Evolutionary conservation across 768 basidiomycete species (phyloP), one percentile per base, ranked within the genome.

Genomic region (Amanita rubescens): DNA sequence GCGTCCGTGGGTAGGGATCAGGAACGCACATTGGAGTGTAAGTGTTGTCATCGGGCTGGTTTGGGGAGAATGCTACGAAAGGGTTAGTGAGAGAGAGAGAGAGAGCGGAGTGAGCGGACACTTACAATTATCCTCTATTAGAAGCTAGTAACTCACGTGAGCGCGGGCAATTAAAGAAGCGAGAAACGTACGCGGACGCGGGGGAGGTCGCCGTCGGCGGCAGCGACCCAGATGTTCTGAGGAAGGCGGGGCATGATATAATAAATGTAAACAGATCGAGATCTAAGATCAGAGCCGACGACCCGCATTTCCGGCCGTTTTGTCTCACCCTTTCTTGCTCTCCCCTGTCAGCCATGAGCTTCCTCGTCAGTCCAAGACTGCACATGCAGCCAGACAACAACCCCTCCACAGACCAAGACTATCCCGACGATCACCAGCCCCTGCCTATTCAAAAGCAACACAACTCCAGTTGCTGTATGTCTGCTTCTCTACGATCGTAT

Each of bases 221-320:
- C 90, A 42, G 94, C 94, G 33, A 96, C 80, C 94, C 94, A 96
- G 42, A 96, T 85, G 69, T 94, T 94, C 65, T 79, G 80, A 55
- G 50, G 58, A 52, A 34, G 49, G 51, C 58, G 60, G 34, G 51
- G 24, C 51, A 42, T 53, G 39, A 30, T 62, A 30, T 62, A 66
- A 62, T 58, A 56, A 38, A 19, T 35, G 30, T 58, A 66, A 62
- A 66, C 59, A 65, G 59, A 57, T 47, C 49, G 60, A 59, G 67
- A 68, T 68, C 67, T 66, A 61, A 25, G 65, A 66, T 66, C 65
- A 33, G 47, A 41, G 54, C 49, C 41, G 27, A 15, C 33, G n/a
- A n/a, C n/a, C 37, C 27, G 39, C 47, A 42, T 22, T 25, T 41
- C 54, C 54, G 48, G 39, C 38, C 33, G 48, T 43, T 50, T 55